These are phyloP conservation scores for Penicillium verrucosum DNA, from an alignment of 2,329 filamentous ascomycete species.

Conservation along the genomic window DNA sequence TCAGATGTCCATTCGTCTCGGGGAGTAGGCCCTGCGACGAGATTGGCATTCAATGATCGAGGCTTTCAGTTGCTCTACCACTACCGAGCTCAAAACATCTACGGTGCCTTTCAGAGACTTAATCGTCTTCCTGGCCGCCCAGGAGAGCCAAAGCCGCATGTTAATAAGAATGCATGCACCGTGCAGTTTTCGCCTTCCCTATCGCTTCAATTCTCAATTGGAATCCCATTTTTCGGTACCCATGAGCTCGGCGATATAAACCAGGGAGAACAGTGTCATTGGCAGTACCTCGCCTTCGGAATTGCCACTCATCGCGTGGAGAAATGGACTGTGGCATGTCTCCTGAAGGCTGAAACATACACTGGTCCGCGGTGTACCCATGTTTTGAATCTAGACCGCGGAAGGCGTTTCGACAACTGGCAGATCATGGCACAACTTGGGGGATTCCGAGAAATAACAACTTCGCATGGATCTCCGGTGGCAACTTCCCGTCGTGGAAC, in stretches of 20 bases:
- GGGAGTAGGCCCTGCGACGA: constrained; percentile 26
- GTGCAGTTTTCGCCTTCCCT: constrained; percentile 26
- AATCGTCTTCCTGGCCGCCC: neutral
- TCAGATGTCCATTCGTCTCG: neutral
- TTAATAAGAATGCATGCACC: constrained; percentile 23
- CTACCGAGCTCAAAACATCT: constrained; percentile 33
- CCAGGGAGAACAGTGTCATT: constrained; percentile 29
- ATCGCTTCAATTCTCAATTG: constrained; percentile 36
- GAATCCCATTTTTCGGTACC: constrained; percentile 40
- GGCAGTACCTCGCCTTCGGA: constrained; percentile 42
- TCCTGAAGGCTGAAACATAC: constrained; percentile 35
- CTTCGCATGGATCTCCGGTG: constrained; percentile 39
- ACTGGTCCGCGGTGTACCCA: constrained; percentile 34
- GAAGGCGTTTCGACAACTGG: constrained; percentile 39
- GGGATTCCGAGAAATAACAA: constrained; percentile 34
- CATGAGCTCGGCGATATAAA: constrained; percentile 25
- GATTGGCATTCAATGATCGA: constrained; percentile 38
- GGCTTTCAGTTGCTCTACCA: constrained; percentile 37
- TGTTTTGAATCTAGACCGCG: constrained; percentile 38
- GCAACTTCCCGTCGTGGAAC: constrained; percentile 36
- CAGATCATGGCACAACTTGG: constrained; percentile 36
- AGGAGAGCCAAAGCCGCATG: constrained; percentile 12
- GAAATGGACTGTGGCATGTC: constrained; percentile 37
- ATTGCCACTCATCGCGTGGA: constrained; percentile 35
- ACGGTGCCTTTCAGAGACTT: constrained; percentile 35